Evolutionary conservation across 306 rosid genomes (phyloP).

Genomic region (Vigna radiata): DNA sequence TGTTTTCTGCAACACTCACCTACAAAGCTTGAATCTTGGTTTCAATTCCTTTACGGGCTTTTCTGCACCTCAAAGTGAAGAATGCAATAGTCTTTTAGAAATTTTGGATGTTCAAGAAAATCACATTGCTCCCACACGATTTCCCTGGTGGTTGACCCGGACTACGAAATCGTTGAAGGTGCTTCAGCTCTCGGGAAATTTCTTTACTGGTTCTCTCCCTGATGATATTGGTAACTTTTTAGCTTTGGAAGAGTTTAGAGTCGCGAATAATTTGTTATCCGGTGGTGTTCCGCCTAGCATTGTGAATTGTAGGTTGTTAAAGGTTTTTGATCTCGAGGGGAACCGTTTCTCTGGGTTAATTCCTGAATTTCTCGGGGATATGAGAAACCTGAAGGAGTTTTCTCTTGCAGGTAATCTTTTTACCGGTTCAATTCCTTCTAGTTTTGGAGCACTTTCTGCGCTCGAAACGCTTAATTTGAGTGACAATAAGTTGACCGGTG

Average conservation of each 20-base stretch:
- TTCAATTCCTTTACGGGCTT: slow-evolving; percentile 77
- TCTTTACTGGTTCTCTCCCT: slow-evolving; percentile 63
- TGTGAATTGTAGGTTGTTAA: slow-evolving; percentile 58
- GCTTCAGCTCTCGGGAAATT: slow-evolving; percentile 74
- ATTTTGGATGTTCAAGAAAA: slow-evolving; percentile 61
- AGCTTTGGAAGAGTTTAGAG: slow-evolving; percentile 56
- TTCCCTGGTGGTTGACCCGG: slow-evolving; percentile 72
- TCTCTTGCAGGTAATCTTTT: slow-evolving; percentile 64
- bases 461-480: slow-evolving; percentile 68
- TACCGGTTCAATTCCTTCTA: slow-evolving; percentile 60
- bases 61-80: slow-evolving; percentile 54
- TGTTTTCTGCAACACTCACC: slow-evolving; percentile 52
- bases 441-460: slow-evolving; percentile 57
- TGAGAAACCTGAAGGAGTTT: slow-evolving; percentile 55
- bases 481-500: slow-evolving; percentile 64
- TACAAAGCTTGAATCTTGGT: slow-evolving; percentile 58
- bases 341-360: slow-evolving; percentile 59
- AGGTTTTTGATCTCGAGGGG: slow-evolving; percentile 68
- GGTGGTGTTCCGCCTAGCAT: slow-evolving; percentile 66
- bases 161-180: slow-evolving; percentile 49
- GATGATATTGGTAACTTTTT: slow-evolving; percentile 55
- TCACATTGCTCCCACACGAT: slow-evolving; percentile 50
- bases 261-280: slow-evolving; percentile 59
- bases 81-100: slow-evolving; percentile 58
- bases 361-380: slow-evolving; percentile 60